Conservation (phyloP, 1,284 basidiomycete genomes). For the Leccinum pachyderme region DNA sequence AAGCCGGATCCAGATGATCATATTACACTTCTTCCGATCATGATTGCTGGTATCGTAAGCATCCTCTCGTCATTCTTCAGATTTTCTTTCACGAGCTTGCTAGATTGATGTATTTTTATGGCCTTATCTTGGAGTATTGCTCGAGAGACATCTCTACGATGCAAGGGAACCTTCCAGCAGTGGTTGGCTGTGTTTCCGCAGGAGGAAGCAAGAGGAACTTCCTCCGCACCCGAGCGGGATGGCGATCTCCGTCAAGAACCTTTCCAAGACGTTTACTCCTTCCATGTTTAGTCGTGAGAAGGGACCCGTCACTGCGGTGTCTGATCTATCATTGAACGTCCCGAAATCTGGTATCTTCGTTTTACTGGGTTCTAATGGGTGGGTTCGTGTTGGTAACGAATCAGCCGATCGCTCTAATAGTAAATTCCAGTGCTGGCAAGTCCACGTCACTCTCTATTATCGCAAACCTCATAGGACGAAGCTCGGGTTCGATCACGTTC, state of each 20-base stretch:
- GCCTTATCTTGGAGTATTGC: slow-evolving; percentile 58
- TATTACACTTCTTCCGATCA: slow-evolving; percentile 54
- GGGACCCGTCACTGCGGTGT: slow-evolving; percentile 54
- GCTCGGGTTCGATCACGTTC: slow-evolving; percentile 61
- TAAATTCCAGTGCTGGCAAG: slow-evolving; percentile 64
- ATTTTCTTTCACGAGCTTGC: neutral
- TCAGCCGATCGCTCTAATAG: slow-evolving; percentile 5
- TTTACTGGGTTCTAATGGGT: slow-evolving; percentile 73
- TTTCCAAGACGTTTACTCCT: slow-evolving; percentile 56
- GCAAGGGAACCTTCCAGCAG: slow-evolving; percentile 41
- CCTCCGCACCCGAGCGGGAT: slow-evolving; percentile 38
- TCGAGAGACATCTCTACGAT: slow-evolving; percentile 65
- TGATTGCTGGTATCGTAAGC: slow-evolving; percentile 64
- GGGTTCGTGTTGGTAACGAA: slow-evolving; percentile 16
- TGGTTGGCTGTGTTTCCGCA: slow-evolving; percentile 31
- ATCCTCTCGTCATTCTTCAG: neutral
- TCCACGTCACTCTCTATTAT: slow-evolving; percentile 71
- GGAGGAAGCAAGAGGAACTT: slow-evolving; percentile 15
- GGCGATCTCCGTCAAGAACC: slow-evolving; percentile 60
- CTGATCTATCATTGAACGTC: slow-evolving; percentile 62
- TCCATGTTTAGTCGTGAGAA: slow-evolving; percentile 41
- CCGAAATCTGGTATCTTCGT: slow-evolving; percentile 74
- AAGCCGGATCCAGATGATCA: slow-evolving; percentile 59
- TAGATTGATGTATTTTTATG: slow-evolving; percentile 72
- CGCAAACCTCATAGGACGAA: slow-evolving; percentile 57